Evolutionary conservation across 352 stramenopile species (phyloP), one percentile per base, ranked within the genome.

Genomic region (Phytophthora podocarpi): DNA sequence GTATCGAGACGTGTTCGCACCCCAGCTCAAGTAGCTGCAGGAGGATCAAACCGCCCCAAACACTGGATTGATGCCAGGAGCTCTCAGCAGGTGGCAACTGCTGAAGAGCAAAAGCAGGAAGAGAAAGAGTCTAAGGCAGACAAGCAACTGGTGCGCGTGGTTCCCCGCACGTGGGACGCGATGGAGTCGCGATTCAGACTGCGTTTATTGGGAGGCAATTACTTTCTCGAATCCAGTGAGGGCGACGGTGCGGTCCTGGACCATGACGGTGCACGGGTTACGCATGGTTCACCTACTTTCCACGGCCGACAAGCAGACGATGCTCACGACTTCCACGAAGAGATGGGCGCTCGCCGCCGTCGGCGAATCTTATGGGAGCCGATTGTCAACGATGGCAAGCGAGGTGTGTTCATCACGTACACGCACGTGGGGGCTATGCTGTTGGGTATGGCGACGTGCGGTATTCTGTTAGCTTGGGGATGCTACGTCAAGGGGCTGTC

Each of bases 321-420:
- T 48, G 21, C 41, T 36, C 59, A 67, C 31, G 43, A 72, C n/a
- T 50, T 78, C 8, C 58, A 76, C 27, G 70, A 69, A 26, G 53
- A 66, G 4, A 59, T 70, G n/a, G 32, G 37, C 15, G n/a, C 61
- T 27, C 27, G 48, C 4, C 43, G 58, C 20, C 69, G 55, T 37
- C 76, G 58, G 23, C 67, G 53, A 23, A 67, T 87, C 6, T 85
- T 89, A 32, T 92, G 83, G 83, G 76, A 91, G 31, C 69, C 78
- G 11, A 90, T 94, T 42, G 80, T 82, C 27, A 90, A 86, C 41
- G 78, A 87, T 26, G 82, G 85, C 30, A 88, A 92, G 49, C 68
- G 61, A 47, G 85, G 85, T 23, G 80, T 94, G 35, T 91, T 94
- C 53, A 91, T 94, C 60, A 88, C 85, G 16, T 91, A 90, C 43